Base-by-base conservation (phyloP, 345 rosid species). In the Firmiana major region DNA sequence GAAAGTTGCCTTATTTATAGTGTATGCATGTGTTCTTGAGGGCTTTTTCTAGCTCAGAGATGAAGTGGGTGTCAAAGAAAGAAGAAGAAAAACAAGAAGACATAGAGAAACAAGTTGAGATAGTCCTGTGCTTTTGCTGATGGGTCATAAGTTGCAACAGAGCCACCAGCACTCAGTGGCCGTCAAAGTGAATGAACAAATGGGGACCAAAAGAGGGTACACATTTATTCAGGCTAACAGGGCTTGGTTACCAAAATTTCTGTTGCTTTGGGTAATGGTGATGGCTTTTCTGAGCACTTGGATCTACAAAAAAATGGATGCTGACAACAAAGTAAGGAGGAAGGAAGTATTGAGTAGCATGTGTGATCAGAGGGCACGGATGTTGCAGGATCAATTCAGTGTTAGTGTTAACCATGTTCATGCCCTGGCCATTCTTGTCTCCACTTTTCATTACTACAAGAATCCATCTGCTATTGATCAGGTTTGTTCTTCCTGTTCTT, bases 361-460 rank as follows among this genome's bases (percentile, higher is more conserved):
- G 99, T 96, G 99, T 86, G 98, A 96, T 81, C 93, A 92, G 75
- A 86, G 99, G 82, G 97, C 99, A 0, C 88, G 99, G 76, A 96
- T 96, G 98, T 81, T 96, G 87, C 97, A 96, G 77, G 99, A 96
- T 87, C 99, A 91, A 72, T 94, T 94, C 77, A 90, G 80, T 88
- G 98, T 94, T 78, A 92, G 97, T 82, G 98, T 92, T 70, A 94
- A 94, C 75, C 98, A 94, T 87, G 97, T 94, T 49, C 98, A 94
- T 74, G 98, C 97, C 75, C 89, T 94, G 73, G 97, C 98, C 72
- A 89, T 94, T 80, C 97, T 94, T 68, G 97, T 94, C 83, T 94
- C 98, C 60, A 92, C 98, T 75, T 94, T 94, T 63, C 97, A 93
- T 80, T 94, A 90, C 85, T 88, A 83, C 88, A 92, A 88, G 86